Evolutionary conservation across 192 early-diverging fungal species (phyloP).

Genomic region (Coemansia sp.): DNA sequence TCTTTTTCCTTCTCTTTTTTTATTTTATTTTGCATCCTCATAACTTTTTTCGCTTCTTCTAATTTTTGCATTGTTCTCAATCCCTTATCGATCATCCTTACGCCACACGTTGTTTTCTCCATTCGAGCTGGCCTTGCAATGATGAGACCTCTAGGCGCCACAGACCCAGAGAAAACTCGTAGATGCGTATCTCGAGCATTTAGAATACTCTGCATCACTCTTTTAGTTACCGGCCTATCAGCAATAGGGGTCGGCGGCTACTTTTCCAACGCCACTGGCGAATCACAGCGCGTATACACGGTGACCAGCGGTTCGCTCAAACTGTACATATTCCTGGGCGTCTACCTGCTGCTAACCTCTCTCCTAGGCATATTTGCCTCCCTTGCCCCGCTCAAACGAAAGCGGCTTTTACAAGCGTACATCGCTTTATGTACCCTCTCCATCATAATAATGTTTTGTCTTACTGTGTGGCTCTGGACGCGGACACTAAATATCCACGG

Average conservation of each 20-base stretch:
- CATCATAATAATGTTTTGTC: slow-evolving; percentile 22
- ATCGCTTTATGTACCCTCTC: slow-evolving; percentile 11
- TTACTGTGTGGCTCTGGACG: slow-evolving; percentile 39
- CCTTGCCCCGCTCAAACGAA: slow-evolving; percentile 31
- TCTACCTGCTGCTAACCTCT: slow-evolving; percentile 21
- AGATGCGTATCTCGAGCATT: slow-evolving; percentile 9
- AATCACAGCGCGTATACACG: slow-evolving; percentile 13
- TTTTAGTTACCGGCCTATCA: slow-evolving; percentile 18
- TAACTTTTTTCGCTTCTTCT: neutral
- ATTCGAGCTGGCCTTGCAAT: neutral
- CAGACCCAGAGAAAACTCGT: neutral
- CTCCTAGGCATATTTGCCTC: slow-evolving; percentile 28
- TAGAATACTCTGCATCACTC: neutral
- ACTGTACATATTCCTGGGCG: slow-evolving; percentile 30
- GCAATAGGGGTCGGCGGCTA: slow-evolving; percentile 23
- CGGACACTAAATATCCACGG: slow-evolving; percentile 37
- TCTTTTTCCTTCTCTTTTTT: neutral
- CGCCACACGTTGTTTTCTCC: neutral
- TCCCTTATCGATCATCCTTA: neutral
- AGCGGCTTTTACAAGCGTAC: slow-evolving; percentile 21
- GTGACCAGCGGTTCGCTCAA: slow-evolving; percentile 24
- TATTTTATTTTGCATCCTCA: neutral
- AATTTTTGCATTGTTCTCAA: neutral
- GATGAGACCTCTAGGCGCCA: neutral
- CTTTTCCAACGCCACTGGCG: slow-evolving; percentile 27